Conservation (phyloP, 78 protist species). For the Dictyostelium brefeldianum region DNA sequence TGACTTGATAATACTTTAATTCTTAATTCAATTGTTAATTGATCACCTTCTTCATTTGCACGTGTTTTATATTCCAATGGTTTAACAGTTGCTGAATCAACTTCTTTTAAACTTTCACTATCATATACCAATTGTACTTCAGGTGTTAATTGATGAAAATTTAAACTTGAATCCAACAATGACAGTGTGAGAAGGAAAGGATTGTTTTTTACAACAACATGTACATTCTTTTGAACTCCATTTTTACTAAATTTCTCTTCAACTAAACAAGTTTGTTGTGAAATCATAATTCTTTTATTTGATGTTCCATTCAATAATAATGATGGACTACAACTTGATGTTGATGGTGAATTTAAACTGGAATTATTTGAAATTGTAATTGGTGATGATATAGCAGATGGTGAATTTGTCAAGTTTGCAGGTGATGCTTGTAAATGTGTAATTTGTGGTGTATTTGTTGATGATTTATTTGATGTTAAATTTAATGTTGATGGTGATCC, state of each 20-base stretch:
- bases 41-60: conserved; percentile 76
- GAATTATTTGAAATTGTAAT: conserved; percentile 35
- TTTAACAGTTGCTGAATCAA: conserved; percentile 77
- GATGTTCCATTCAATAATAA: background rate
- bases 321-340: background rate
- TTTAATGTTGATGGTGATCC: conserved; percentile 23
- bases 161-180: conserved; percentile 21
- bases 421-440: background rate
- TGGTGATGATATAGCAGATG: conserved; percentile 43
- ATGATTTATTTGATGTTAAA: conserved; percentile 18
- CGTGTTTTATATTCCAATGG: conserved; percentile 81
- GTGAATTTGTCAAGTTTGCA: background rate
- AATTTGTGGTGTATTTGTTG: conserved; percentile 15
- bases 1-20: conserved; percentile 73
- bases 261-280: conserved; percentile 73
- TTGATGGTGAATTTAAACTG: conserved; percentile 30
- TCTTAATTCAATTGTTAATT: conserved; percentile 72
- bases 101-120: conserved; percentile 71
- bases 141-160: conserved; percentile 66
- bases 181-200: conserved; percentile 65
- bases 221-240: conserved; percentile 83
- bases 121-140: conserved; percentile 78
- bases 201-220: conserved; percentile 79
- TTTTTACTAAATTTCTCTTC: conserved; percentile 78
- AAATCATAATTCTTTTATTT: conserved; percentile 45